Base-by-base conservation (phyloP, 129 eudicot genomes). In the Saussurea involucrata region DNA sequence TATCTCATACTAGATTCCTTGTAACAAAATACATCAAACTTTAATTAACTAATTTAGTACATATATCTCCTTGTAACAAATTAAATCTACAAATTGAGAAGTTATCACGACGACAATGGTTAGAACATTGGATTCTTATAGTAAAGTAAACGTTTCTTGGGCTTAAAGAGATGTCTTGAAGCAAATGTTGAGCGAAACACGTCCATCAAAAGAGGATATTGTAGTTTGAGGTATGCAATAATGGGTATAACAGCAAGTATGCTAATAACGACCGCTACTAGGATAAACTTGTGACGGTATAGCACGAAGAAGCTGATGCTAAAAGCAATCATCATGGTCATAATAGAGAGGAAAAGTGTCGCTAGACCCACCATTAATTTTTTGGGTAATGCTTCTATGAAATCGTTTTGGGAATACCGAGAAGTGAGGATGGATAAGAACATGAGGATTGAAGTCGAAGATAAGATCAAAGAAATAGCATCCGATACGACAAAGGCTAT, bases 401-500 rank as follows among this genome's bases (percentile, higher is more conserved):
- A 73, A 73, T 73, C 77, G 7, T 73, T 66, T 32, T 57, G 78
- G 24, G 78, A 11, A 5, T 73, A 73, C 11, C 78, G 55, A 2
- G 69, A 73, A 29, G 77, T 63, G 8, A 80, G 72, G 46, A 80
- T 44, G 29, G 79, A 73, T 27, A 64, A 42, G 66, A 80, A 80
- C 46, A 80, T 67, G 0, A 73, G 71, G 20, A 80, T 72, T 12
- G 83, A 80, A 73, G 78, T 68, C 2, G 67, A 15, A 6, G 78
- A 80, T 6, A 36, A 36, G 57, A 80, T 44, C 11, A 80, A 55
- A 53, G 83, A 80, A 37, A 80, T 24, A 8, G 83, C 83, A 46
- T 80, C 78, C 0, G 69, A 21, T 7, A 72, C 53, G 5, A 69
- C 72, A 20, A 80, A 80, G 1, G 22, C 74, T 37, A 64, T 20